A percentile compares a stretch with the other conserved stretches of the same genome.
These are phyloP conservation scores for Phyllosticta citribraziliensis DNA, from an alignment of 2,329 filamentous ascomycete species.

Conservation along the genomic window DNA sequence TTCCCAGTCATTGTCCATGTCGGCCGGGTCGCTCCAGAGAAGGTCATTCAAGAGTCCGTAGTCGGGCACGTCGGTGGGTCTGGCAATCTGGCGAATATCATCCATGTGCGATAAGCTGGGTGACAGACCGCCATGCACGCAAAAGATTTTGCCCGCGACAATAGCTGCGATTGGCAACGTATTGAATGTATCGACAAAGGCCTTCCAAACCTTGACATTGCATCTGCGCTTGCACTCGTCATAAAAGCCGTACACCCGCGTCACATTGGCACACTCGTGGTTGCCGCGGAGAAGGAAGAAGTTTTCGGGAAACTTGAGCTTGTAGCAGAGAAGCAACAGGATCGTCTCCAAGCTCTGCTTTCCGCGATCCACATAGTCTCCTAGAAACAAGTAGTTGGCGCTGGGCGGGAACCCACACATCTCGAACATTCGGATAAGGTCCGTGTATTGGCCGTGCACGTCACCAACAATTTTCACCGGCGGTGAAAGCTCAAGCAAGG, in stretches of 20 bases:
- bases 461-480: slow-evolving; percentile 98
- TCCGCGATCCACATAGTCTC: slow-evolving; percentile 92
- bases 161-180: slow-evolving; percentile 92
- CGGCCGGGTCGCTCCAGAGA: slow-evolving; percentile 93
- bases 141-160: slow-evolving; percentile 95
- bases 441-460: slow-evolving; percentile 93
- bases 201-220: slow-evolving; percentile 98
- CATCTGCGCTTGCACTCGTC: slow-evolving; percentile 94
- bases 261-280: slow-evolving; percentile 95
- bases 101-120: slow-evolving; percentile 94
- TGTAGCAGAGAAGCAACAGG: slow-evolving; percentile 84
- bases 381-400: slow-evolving; percentile 87
- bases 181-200: slow-evolving; percentile 94
- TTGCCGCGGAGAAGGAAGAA: slow-evolving; percentile 93
- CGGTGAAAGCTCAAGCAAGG: slow-evolving; percentile 80
- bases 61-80: slow-evolving; percentile 93
- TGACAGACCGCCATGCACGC: slow-evolving; percentile 88
- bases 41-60: slow-evolving; percentile 93
- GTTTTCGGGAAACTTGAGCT: slow-evolving; percentile 94
- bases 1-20: slow-evolving; percentile 98
- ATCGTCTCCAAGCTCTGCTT: slow-evolving; percentile 97
- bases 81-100: slow-evolving; percentile 89
- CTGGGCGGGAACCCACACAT: slow-evolving; percentile 95
- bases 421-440: slow-evolving; percentile 92
- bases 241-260: slow-evolving; percentile 92